phyloP scores from a whole-genome alignment of 148 eudicot species.

The Arbutus unedo region DNA sequence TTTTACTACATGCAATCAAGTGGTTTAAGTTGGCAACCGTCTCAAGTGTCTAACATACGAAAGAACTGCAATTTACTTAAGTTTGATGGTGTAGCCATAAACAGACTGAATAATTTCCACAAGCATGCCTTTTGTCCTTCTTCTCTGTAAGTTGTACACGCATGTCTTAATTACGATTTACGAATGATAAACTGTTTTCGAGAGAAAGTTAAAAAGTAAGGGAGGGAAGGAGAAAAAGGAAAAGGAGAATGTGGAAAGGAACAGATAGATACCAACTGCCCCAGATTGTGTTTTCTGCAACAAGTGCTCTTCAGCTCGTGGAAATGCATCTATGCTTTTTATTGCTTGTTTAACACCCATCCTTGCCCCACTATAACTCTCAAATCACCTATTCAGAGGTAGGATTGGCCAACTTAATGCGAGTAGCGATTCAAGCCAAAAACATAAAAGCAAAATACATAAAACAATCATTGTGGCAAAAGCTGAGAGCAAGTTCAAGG shows the following conservation, averaged over 20 bases:
- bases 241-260: not conserved
- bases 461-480: not conserved
- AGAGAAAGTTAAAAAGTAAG: slow-evolving; percentile 9
- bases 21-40: not conserved
- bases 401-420: not conserved
- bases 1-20: not conserved
- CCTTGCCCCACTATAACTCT: not conserved
- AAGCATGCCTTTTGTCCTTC: not conserved
- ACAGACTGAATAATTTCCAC: not conserved
- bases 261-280: slow-evolving; percentile 58
- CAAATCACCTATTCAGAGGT: slow-evolving; percentile 12
- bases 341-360: slow-evolving; percentile 91
- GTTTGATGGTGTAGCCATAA: not conserved
- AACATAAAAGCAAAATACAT: not conserved
- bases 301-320: slow-evolving; percentile 93
- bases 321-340: slow-evolving; percentile 81
- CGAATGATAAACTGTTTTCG: not conserved
- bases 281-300: slow-evolving; percentile 92
- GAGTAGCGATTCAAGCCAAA: not conserved
- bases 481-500: not conserved
- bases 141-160: not conserved
- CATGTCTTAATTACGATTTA: not conserved
- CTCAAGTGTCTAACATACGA: not conserved
- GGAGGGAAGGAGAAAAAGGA: not conserved
- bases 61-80: not conserved